Conservation (phyloP, 2,329 filamentous ascomycete species). For the Fusarium sp. region DNA sequence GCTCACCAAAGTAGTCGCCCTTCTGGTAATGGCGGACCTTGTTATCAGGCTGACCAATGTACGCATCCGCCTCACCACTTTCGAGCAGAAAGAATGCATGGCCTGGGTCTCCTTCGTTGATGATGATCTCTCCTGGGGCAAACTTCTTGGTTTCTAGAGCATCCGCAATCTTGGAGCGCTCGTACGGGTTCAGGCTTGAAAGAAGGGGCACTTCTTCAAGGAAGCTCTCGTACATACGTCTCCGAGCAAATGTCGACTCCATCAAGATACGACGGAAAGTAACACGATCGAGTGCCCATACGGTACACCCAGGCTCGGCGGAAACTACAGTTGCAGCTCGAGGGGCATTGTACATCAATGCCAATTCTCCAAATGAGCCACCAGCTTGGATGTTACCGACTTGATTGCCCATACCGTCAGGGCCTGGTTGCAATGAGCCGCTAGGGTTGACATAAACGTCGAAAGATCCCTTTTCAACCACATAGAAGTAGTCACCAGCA, state of each 20-base stretch:
- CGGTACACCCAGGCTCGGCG: conserved; percentile 78
- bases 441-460: conserved; percentile 88
- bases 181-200: conserved; percentile 85
- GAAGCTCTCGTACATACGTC: conserved; percentile 97
- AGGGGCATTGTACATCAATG: conserved; percentile 98
- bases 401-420: conserved; percentile 83
- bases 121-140: conserved; percentile 82
- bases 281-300: conserved; percentile 95
- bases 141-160: conserved; percentile 93
- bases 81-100: conserved; percentile 94
- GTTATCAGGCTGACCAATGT: conserved; percentile 77
- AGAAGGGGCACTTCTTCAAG: conserved; percentile 92
- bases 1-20: conserved; percentile 96
- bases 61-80: conserved; percentile 85
- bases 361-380: conserved; percentile 95
- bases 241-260: conserved; percentile 95
- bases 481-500: conserved; percentile 96
- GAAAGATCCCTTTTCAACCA: conserved; percentile 91
- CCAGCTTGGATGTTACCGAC: conserved; percentile 87
- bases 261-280: conserved; percentile 98
- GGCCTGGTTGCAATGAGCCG: conserved; percentile 81
- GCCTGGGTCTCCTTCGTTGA: conserved; percentile 90
- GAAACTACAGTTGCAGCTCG: conserved; percentile 94
- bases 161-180: conserved; percentile 97
- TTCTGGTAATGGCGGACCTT: conserved; percentile 86